These are phyloP conservation scores for Spergularia azorica DNA, from an alignment of 179 eudicot species.

Conservation along the genomic window DNA sequence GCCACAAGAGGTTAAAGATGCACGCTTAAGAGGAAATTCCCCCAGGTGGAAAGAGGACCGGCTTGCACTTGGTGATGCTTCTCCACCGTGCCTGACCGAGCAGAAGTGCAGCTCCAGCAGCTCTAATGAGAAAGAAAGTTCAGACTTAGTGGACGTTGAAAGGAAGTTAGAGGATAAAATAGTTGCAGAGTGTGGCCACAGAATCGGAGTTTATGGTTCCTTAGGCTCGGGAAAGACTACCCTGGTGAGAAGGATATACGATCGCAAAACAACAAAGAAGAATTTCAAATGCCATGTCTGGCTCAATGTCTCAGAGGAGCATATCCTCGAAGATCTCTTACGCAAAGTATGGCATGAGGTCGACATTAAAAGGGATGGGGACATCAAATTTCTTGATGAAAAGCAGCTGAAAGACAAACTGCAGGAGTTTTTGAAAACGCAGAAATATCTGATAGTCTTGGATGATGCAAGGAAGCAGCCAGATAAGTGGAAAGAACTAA, in stretches of 20 bases:
- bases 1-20: background rate
- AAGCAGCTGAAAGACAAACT: slow-evolving; percentile 21
- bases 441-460: slow-evolving; percentile 34
- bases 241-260: slow-evolving; percentile 36
- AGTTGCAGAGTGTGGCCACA: background rate
- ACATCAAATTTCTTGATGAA: slow-evolving; percentile 10
- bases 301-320: slow-evolving; percentile 29
- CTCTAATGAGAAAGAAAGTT: slow-evolving; percentile 16
- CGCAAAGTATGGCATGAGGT: slow-evolving; percentile 32
- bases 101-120: slow-evolving; percentile 14
- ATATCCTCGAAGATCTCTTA: slow-evolving; percentile 15
- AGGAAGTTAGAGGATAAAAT: background rate
- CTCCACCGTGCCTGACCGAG: background rate
- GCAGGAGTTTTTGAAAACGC: background rate
- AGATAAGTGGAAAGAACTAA: slow-evolving; percentile 20
- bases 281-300: slow-evolving; percentile 34
- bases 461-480: slow-evolving; percentile 21
- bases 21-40: background rate
- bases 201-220: slow-evolving; percentile 29
- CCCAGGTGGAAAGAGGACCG: background rate
- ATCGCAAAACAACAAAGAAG: slow-evolving; percentile 22
- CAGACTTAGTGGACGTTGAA: slow-evolving; percentile 5
- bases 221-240: slow-evolving; percentile 45
- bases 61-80: background rate
- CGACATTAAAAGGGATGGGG: slow-evolving; percentile 14